A percentile compares a stretch with the other conserved stretches of the same genome.
Evolutionary conservation across 768 basidiomycete genomes (phyloP).

Genomic region (Phanerochaete sordida): DNA sequence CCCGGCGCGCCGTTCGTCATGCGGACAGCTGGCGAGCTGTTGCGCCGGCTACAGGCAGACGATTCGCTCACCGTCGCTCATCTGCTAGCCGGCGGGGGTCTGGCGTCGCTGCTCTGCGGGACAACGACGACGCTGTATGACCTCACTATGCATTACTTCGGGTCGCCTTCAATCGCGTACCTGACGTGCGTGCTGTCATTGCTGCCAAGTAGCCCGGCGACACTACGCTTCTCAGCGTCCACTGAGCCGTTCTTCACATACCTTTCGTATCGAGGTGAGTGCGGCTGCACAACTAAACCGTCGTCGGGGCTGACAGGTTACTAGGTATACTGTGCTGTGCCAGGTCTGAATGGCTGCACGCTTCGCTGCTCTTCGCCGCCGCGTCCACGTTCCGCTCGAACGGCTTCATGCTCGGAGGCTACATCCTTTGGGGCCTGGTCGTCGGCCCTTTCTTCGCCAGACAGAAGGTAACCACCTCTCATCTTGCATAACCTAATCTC

Average conservation of each 20-base stretch:
- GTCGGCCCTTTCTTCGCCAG: conserved; percentile 45
- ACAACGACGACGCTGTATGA: conserved; percentile 47
- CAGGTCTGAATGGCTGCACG: conserved; percentile 44
- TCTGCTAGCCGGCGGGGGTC: conserved; percentile 34
- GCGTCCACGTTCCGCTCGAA: conserved; percentile 75
- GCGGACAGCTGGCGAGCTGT: conserved; percentile 19
- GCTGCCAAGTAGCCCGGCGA: conserved; percentile 76
- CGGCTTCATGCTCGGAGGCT: conserved; percentile 72
- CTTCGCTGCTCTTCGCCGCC: conserved; percentile 58
- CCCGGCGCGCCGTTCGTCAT: conserved; percentile 63
- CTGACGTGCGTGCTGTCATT: conserved; percentile 67
- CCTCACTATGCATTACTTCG: conserved; percentile 56
- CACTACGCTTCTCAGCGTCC: conserved; percentile 69
- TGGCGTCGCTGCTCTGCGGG: conserved; percentile 29
- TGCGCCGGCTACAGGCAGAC: conserved; percentile 1
- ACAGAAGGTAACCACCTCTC: conserved; percentile 37
- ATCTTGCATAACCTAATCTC: too few species aligned
- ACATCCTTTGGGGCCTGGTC: conserved; percentile 71
- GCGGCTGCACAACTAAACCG: not conserved
- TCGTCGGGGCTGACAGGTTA: not conserved
- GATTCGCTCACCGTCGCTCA: conserved; percentile 14
- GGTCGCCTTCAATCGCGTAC: conserved; percentile 54
- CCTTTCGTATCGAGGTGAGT: conserved; percentile 67
- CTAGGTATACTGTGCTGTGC: conserved; percentile 61
- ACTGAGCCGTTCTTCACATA: conserved; percentile 86